Evolutionary conservation across 441 rosid genomes (phyloP), one percentile per base, ranked within the genome.

Genomic region (Adansonia madagascariensis): DNA sequence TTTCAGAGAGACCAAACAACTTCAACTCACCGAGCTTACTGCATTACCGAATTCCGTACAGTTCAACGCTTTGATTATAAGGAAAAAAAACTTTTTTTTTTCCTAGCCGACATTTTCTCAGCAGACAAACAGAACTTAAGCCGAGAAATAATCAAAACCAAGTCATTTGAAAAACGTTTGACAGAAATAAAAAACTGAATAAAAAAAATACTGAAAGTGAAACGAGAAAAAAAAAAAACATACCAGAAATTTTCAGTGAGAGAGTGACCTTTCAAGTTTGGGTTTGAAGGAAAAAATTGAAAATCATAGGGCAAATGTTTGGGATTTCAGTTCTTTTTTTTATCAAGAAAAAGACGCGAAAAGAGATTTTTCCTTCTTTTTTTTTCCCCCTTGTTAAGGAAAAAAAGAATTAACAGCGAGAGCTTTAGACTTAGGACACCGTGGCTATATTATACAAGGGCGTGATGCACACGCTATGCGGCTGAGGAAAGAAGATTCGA

Each of bases 1-100:
- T 68, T 68, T 68, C 56, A 47, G 35, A 68, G 18, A 68, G 18
- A 68, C 24, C 39, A 68, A 47, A 47, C 18, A 68, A 47, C 71
- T 43, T 14, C 31, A 3, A 17, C 10, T 17, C 27, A 22, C 18
- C 17, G 17, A 46, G 41, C 0, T 11, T 46, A 17, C 50, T 20
- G 55, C 17, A 68, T 68, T 68, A 47, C 56, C 56, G 6, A 47
- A 68, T 47, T 10, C 18, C 41, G 27, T 47, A 20, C 56, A 22
- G 56, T 46, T 68, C 4, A 9, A 46, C 1, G 27, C 60, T 14
- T 70, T 15, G 7, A 20, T 68, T 22, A 53, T n/a, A 9, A 53
- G n/a, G 31, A 70, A 49, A 7, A 17, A 61, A 10, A 31, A 31
- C 2, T 24, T 3, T 31, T 31, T 24, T 24, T 60, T 60, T 70